Percentiles rank a stretch among this genome's conserved stretches.
These are phyloP conservation scores for Mrakiaceae sp. DNA, from an alignment of 1,284 basidiomycete species.

Conservation along the genomic window DNA sequence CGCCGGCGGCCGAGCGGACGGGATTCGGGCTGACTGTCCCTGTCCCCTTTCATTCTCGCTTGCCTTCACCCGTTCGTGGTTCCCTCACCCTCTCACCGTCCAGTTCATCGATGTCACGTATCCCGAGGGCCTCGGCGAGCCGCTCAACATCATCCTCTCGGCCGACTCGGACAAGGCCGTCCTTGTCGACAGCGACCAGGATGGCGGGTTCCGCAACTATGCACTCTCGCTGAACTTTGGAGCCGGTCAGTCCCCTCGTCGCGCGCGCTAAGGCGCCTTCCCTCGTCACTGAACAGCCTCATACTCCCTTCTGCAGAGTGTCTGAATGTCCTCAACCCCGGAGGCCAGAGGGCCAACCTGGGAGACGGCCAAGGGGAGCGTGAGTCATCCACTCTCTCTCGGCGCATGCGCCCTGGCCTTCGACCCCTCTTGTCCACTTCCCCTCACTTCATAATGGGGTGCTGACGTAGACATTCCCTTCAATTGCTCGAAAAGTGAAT, in stretches of 20 bases:
- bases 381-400: no score
- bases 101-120: slow-evolving; percentile 51
- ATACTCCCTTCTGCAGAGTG: slow-evolving; percentile 67
- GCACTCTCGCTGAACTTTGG: slow-evolving; percentile 41
- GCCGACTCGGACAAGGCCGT: slow-evolving; percentile 63
- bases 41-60: not conserved
- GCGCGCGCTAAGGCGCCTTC: no score
- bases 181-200: slow-evolving; percentile 47
- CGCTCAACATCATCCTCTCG: slow-evolving; percentile 77
- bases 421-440: no score
- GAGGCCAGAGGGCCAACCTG: slow-evolving; percentile 60
- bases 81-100: not conserved
- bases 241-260: not conserved
- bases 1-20: no score
- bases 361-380: slow-evolving; percentile 65
- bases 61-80: not conserved
- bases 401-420: not conserved
- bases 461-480: slow-evolving; percentile 35
- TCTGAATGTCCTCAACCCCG: slow-evolving; percentile 64
- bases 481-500: slow-evolving; percentile 44
- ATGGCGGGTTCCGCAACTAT: slow-evolving; percentile 74
- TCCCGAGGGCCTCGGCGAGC: slow-evolving; percentile 71
- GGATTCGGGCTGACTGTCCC: no score
- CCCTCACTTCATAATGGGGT: no score
- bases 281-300: no score